A percentile compares a stretch with the other conserved stretches of the same genome.
These are phyloP conservation scores for Gastrodia elata DNA, from an alignment of 106 monocot species.

Conservation along the genomic window DNA sequence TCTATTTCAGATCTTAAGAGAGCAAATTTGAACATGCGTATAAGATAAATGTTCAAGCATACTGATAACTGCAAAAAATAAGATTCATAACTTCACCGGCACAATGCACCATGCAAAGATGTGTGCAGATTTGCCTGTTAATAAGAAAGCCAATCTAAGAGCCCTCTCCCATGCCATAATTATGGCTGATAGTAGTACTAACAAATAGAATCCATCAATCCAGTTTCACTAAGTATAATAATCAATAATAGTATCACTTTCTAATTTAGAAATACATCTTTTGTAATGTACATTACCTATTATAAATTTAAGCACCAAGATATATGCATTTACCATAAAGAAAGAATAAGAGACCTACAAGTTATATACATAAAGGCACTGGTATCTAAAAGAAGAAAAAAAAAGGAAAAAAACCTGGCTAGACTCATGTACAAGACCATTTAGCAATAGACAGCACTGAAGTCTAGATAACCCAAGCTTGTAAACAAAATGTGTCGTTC, in stretches of 20 bases:
- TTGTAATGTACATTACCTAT: background rate
- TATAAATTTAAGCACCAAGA: background rate
- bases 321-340: background rate
- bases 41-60: too few relatives aligned
- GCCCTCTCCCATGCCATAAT: background rate
- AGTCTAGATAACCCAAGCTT: slow-evolving; percentile 80
- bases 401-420: slow-evolving; percentile 39
- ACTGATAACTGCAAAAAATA: background rate
- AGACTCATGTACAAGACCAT: slow-evolving; percentile 79
- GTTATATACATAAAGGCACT: background rate
- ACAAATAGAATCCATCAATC: background rate
- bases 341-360: background rate
- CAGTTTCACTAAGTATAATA: background rate
- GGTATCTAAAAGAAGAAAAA: background rate
- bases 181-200: background rate
- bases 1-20: too few relatives aligned
- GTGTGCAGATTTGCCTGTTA: background rate
- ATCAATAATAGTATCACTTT: background rate
- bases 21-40: too few relatives aligned
- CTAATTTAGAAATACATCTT: background rate
- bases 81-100: background rate
- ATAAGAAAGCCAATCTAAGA: background rate
- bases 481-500: slow-evolving; percentile 70
- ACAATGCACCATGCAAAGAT: background rate
- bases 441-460: slow-evolving; percentile 74